Evolutionary conservation across 2,329 filamentous ascomycete genomes (phyloP), one percentile per base, ranked within the genome.

Genomic region (Colletotrichum trifolii): DNA sequence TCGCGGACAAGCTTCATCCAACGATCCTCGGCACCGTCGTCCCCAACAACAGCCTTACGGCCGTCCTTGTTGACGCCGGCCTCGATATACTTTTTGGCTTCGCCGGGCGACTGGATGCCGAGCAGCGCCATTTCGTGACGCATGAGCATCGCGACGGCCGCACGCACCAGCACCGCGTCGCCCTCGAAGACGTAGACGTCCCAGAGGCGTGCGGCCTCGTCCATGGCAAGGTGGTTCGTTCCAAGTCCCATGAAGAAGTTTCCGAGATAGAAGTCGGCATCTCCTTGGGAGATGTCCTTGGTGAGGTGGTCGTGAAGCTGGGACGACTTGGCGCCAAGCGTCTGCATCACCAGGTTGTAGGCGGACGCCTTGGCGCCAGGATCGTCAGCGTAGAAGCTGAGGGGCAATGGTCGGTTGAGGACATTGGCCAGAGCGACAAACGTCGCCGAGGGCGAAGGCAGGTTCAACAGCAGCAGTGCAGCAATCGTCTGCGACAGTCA

Each of bases 121-220:
- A 88, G 78, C 3, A 88, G 75, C 1, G 78, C 73, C 77, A 84
- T 84, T 71, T 88, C 85, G 15, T 79, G 79, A 36, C 81, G 78
- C 6, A 86, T 70, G 17, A 96, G 75, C 15, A 92, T 80, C 0
- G 90, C 92, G 0, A 94, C 89, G 0, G 87, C 90, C 1, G 91
- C 91, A 0, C 91, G 82, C 7, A 95, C 85, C 0, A 94, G 79
- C 1, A 92, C 82, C 1, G 86, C 82, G 68, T 96, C 93, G 34
- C 92, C 91, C 73, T 96, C 93, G 69, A 96, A 93, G 3, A 92
- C 88, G 69, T 92, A 93, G 0, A 95, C 87, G 68, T 96, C 93
- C 91, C 91, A 95, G 11, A 96, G 77, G 2, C 93, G 81, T 1
- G 88, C 87, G 4, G 88, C 90, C 69, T 91, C 86, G 71, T 94